Conservation (phyloP, 2,329 filamentous ascomycete genomes). For the Cyphellophora attinorum region DNA sequence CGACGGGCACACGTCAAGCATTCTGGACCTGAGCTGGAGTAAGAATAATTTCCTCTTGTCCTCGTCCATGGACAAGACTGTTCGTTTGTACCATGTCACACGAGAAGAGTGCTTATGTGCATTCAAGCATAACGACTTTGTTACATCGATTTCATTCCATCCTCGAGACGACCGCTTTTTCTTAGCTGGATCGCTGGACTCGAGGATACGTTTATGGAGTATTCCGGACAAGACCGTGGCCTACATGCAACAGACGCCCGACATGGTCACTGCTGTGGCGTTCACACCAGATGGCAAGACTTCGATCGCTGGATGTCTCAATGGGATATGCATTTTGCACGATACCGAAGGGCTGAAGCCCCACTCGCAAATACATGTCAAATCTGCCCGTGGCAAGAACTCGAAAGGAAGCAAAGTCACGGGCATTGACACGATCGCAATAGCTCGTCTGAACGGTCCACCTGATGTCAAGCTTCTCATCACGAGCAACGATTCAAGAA, state of each 20-base stretch:
- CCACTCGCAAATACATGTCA: constrained; percentile 81
- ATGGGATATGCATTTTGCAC: constrained; percentile 79
- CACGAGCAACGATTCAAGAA: constrained; percentile 87
- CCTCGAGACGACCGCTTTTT: constrained; percentile 95
- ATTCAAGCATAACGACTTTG: constrained; percentile 91
- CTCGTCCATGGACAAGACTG: constrained; percentile 96
- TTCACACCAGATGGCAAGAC: constrained; percentile 89
- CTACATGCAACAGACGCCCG: constrained; percentile 64
- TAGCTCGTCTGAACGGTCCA: constrained; percentile 46
- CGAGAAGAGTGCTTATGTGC: constrained; percentile 79
- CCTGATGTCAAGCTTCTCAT: constrained; percentile 75
- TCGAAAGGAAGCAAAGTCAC: constrained; percentile 97
- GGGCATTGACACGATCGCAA: constrained; percentile 67
- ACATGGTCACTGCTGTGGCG: constrained; percentile 87
- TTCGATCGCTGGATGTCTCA: constrained; percentile 78
- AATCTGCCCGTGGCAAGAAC: constrained; percentile 83
- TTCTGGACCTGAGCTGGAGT: constrained; percentile 92
- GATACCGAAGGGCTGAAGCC: constrained; percentile 84
- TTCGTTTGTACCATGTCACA: constrained; percentile 85
- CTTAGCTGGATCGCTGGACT: constrained; percentile 83
- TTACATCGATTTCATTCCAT: constrained; percentile 90
- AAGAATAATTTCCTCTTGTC: constrained; percentile 95
- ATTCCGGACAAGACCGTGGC: constrained; percentile 94
- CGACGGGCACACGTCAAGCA: constrained; percentile 70
- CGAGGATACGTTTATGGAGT: constrained; percentile 83